These are phyloP conservation scores for Dothidotthia symphoricarpi DNA, from an alignment of 2,329 filamentous ascomycete species.

Conservation along the genomic window DNA sequence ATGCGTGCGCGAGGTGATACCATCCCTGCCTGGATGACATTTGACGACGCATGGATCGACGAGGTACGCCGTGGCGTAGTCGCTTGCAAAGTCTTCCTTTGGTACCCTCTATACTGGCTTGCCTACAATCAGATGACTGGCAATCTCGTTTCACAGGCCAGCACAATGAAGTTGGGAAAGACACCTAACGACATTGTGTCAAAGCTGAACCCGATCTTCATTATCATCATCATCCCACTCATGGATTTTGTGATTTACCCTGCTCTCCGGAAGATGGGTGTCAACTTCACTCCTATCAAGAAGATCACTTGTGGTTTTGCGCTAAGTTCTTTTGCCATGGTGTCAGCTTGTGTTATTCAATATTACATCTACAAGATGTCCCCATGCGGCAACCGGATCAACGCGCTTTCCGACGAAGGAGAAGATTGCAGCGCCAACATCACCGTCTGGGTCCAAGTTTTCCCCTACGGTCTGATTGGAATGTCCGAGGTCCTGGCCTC, in stretches of 20 bases:
- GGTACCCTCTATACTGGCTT: slow-evolving; percentile 54
- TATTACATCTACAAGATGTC: slow-evolving; percentile 50
- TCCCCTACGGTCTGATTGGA: slow-evolving; percentile 56
- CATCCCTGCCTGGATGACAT: slow-evolving; percentile 71
- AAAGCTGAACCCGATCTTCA: slow-evolving; percentile 73
- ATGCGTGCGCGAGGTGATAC: slow-evolving; percentile 39
- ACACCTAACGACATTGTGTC: slow-evolving; percentile 76
- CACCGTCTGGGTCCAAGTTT: slow-evolving; percentile 57
- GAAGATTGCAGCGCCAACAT: slow-evolving; percentile 46
- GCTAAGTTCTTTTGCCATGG: slow-evolving; percentile 61
- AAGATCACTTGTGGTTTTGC: slow-evolving; percentile 71
- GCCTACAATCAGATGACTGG: slow-evolving; percentile 58
- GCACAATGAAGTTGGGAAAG: slow-evolving; percentile 64
- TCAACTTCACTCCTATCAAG: slow-evolving; percentile 72
- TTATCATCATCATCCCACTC: slow-evolving; percentile 64
- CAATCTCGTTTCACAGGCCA: slow-evolving; percentile 68
- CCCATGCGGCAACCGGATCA: slow-evolving; percentile 28
- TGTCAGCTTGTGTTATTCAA: slow-evolving; percentile 58
- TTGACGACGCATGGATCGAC: slow-evolving; percentile 77
- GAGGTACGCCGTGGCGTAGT: slow-evolving; percentile 64
- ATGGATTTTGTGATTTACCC: slow-evolving; percentile 68
- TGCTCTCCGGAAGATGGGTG: slow-evolving; percentile 60
- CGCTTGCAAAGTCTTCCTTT: slow-evolving; percentile 50
- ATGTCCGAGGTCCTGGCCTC: slow-evolving; percentile 63
- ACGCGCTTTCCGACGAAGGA: slow-evolving; percentile 40